Percentiles rank a stretch among this genome's conserved stretches.
Conservation (phyloP, 768 basidiomycete genomes). For the Pleurotus ostreatus region DNA sequence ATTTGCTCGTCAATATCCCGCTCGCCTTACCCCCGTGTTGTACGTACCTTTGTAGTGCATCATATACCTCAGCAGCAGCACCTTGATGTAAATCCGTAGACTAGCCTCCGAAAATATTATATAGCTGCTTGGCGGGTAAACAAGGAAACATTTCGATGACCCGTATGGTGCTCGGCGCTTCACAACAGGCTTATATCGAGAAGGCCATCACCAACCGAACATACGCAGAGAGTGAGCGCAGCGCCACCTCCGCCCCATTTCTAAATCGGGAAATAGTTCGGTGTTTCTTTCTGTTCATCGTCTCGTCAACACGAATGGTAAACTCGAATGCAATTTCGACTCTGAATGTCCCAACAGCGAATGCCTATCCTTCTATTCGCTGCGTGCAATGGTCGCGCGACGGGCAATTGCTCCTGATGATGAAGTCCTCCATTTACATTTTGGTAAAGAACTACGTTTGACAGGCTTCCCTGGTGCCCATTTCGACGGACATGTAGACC, state of each 20-base stretch:
- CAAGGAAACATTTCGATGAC: not conserved
- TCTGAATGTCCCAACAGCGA: slow-evolving; percentile 55
- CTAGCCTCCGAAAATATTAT: not conserved
- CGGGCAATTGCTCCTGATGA: slow-evolving; percentile 66
- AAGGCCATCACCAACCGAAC: too few relatives aligned
- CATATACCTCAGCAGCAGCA: not conserved
- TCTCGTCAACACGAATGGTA: not conserved
- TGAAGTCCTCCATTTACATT: slow-evolving; percentile 64
- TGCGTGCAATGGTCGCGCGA: slow-evolving; percentile 74
- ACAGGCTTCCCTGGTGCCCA: not conserved
- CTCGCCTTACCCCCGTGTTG: not conserved
- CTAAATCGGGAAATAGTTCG: too few relatives aligned
- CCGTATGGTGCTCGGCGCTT: not conserved
- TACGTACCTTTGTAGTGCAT: slow-evolving; percentile 3
- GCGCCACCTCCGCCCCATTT: too few relatives aligned
- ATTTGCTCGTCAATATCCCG: not conserved
- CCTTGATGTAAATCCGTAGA: slow-evolving; percentile 7
- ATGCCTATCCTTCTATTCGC: slow-evolving; percentile 51
- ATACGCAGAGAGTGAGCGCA: too few relatives aligned
- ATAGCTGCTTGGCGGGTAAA: not conserved
- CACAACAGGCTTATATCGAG: too few relatives aligned
- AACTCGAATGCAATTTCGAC: slow-evolving; percentile 24
- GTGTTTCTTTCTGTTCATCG: too few relatives aligned
- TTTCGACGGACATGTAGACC: slow-evolving; percentile 40
- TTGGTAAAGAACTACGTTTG: slow-evolving; percentile 38